Evolutionary conservation across 2,329 filamentous ascomycete species (phyloP).

Genomic region (Exophiala mesophila): DNA sequence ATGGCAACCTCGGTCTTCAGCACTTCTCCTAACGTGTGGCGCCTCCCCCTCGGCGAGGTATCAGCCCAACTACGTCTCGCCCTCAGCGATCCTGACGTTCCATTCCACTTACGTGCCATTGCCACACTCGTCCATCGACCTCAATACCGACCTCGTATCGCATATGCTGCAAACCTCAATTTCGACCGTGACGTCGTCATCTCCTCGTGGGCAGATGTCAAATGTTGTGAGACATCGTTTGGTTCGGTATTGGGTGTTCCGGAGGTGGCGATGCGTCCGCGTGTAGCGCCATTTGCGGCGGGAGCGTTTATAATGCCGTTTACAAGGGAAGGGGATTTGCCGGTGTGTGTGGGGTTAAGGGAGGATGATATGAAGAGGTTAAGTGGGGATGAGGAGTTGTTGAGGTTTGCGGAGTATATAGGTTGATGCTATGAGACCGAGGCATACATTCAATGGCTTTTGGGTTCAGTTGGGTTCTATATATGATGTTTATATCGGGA

Average conservation of each 20-base stretch:
- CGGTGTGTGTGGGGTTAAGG: slow-evolving; percentile 42
- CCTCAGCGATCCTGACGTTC: slow-evolving; percentile 35
- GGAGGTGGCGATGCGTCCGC: slow-evolving; percentile 45
- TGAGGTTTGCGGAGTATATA: slow-evolving; percentile 32
- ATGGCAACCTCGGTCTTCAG: slow-evolving; percentile 46
- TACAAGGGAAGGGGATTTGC: slow-evolving; percentile 40
- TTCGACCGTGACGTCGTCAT: slow-evolving; percentile 45
- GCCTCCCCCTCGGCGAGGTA: slow-evolving; percentile 33
- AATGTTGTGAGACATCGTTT: slow-evolving; percentile 46
- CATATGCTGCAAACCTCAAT: slow-evolving; percentile 35
- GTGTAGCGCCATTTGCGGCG: slow-evolving; percentile 44
- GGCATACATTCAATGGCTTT: too few species aligned
- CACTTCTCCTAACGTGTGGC: slow-evolving; percentile 29
- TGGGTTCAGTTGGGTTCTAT: too few species aligned
- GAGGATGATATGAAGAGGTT: slow-evolving; percentile 47
- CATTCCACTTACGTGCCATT: slow-evolving; percentile 37
- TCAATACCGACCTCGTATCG: slow-evolving; percentile 35
- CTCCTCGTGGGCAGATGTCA: slow-evolving; percentile 51
- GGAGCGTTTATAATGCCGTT: slow-evolving; percentile 50
- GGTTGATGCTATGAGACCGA: too few species aligned
- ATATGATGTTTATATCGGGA: too few species aligned
- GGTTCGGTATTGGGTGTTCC: slow-evolving; percentile 44
- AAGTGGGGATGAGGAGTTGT: slow-evolving; percentile 41
- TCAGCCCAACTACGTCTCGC: slow-evolving; percentile 40
- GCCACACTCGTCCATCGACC: slow-evolving; percentile 37